Base-by-base conservation (phyloP, 2,329 filamentous ascomycete species). In the Calonectria multiphialidica region DNA sequence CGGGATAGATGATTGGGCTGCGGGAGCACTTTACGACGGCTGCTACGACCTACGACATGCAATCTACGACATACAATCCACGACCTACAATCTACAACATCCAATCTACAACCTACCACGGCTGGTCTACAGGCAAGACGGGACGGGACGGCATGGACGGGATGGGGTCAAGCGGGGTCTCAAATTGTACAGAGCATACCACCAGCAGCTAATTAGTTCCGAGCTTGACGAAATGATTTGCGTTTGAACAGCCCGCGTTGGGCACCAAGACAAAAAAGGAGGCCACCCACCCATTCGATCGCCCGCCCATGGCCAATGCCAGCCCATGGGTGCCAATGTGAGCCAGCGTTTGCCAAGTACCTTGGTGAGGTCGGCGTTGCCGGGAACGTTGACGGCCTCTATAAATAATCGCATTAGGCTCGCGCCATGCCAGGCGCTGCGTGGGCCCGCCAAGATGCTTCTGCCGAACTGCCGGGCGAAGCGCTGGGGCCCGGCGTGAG, bases 381-480 rank as follows among this genome's bases (percentile, higher is more conserved):
- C 53, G 30, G 33, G 21, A 37, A 12, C 30, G 30, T 42, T 59
- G 53, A 40, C 21, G 35, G 33, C 53, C 53, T 23, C 53, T 59
- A 59, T 59, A 40, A 59, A 59, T 59, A 59, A 53, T 50, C 9
- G 10, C 47, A 50, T 53, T 53, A 53, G 49, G 7, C 49, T 53
- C 49, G 30, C 25, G 25, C 49, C 25, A 33, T 53, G 49, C 49
- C 13, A n/a, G 49, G 13, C 49, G 30, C 16, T 23, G 33, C 53
- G 53, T 40, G 53, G 53, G 53, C 53, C 53, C 37, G 57, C 57
- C 57, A 62, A 62, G 57, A 44, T 62, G 57, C 37, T 1, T 15
- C 37, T 62, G 57, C 57, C 57, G 57, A 45, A 45, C 23, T 62
- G 57, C 57, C 57, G 57, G 57, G 57, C 57, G 40, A 62, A 62